Percentiles rank a stretch among this genome's conserved stretches.
phyloP scores from a whole-genome alignment of 257 asterid genomes.

The Gentiana straminea region DNA sequence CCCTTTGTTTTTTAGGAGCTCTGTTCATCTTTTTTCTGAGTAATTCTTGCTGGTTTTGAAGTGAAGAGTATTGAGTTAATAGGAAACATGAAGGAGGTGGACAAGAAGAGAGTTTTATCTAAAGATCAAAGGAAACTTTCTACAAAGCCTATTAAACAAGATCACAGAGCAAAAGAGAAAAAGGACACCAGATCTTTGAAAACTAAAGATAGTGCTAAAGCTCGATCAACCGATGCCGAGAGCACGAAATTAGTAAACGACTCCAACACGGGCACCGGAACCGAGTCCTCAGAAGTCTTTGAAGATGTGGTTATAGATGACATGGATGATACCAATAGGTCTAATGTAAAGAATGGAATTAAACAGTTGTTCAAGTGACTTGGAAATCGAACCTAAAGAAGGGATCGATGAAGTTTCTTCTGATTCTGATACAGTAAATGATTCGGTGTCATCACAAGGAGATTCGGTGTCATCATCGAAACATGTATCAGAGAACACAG shows the following conservation, averaged over 20 bases:
- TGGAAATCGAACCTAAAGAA: constrained; percentile 35
- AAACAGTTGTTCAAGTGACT: constrained; percentile 37
- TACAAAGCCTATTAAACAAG: constrained; percentile 44
- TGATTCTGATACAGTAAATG: constrained; percentile 54
- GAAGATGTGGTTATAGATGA: constrained; percentile 41
- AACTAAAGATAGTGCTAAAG: constrained; percentile 40
- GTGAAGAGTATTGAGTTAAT: constrained; percentile 17
- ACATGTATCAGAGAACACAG: constrained; percentile 45
- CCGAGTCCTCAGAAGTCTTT: constrained; percentile 42
- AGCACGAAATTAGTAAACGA: constrained; percentile 26
- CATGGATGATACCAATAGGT: constrained; percentile 37
- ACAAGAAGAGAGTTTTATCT: constrained; percentile 45
- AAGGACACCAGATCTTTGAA: constrained; percentile 33
- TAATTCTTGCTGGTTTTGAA: background rate
- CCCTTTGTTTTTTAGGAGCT: too few species aligned
- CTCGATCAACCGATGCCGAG: constrained; percentile 26
- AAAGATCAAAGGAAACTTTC: constrained; percentile 36
- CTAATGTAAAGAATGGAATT: constrained; percentile 32
- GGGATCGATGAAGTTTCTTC: constrained; percentile 57
- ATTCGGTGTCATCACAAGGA: constrained; percentile 65
- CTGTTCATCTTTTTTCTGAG: constrained; percentile 6
- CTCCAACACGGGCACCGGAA: constrained; percentile 22
- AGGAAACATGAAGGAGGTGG: constrained; percentile 63
- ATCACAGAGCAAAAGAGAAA: constrained; percentile 42
- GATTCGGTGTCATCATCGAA: constrained; percentile 47